Evolutionary conservation across 805 yeast genomes (phyloP), one percentile per base, ranked within the genome.

Genomic region (Metschnikowia sp.): DNA sequence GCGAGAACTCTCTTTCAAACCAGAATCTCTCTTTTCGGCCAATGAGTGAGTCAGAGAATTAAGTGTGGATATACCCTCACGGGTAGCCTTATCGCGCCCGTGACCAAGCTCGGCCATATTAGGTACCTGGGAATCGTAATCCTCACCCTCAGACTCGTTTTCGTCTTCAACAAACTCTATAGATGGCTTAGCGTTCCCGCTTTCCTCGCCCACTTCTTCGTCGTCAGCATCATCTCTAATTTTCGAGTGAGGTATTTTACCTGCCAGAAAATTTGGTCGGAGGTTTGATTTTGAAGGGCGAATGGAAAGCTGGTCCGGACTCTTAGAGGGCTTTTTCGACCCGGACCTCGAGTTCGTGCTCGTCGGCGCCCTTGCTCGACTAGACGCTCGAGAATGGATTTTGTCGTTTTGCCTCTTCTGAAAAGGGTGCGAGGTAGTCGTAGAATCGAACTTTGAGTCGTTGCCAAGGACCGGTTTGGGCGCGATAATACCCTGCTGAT

Each of bases 151-250:
- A 4, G 39, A 29, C 2, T 54, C 57, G 3, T 53, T 59, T 29
- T 58, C 71, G 9, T 81, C 83, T 7, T 78, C 81, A 0, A 83
- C 76, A 52, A 86, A 77, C 61, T 74, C 68, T 34, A 83, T 81
- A 0, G 89, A 77, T 1, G 88, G 88, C 51, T 81, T 78, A 30
- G 44, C 47, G 1, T 48, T 46, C 8, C 45, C 51, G 11, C 44
- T 51, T 5, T 56, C 59, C 10, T 50, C 56, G 12, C 44, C 56
- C 4, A 42, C 61, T 5, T 51, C 55, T 11, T 61, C 68, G 12
- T 87, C 90, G 18, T 78, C 78, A 0, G 85, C 88, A 51, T 83
- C 85, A 48, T 83, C 88, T 40, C 82, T 66, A 1, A 86, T 75
- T 50, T 76, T 81, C 0, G 92, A 79, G 50, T 79, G 76, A 1